Percentiles rank a stretch among this genome's conserved stretches.
phyloP scores from a whole-genome alignment of 108 stramenopile species.

The Nitzschia inconspicua region DNA sequence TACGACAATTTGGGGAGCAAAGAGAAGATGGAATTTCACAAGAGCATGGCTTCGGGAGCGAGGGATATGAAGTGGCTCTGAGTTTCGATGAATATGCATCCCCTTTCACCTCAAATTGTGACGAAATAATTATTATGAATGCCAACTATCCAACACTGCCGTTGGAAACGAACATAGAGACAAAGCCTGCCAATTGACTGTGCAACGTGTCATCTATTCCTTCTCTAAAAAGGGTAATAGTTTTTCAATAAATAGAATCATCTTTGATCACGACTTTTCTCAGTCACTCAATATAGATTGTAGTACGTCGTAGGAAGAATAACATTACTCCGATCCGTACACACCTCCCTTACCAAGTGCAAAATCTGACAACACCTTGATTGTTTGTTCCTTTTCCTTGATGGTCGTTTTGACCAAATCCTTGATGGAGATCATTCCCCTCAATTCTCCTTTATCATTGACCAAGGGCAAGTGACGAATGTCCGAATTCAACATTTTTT shows the following conservation, averaged over 20 bases:
- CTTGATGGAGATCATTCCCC: constrained; percentile 84
- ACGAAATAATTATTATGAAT: too few species aligned
- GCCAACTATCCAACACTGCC: too few species aligned
- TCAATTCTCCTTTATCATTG: constrained; percentile 59
- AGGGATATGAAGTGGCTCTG: constrained; percentile 20
- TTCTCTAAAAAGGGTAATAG: too few species aligned
- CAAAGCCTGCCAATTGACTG: too few species aligned
- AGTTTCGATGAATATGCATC: too few species aligned
- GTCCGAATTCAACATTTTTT: constrained; percentile 86
- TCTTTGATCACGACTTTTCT: too few species aligned
- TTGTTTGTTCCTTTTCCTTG: constrained; percentile 73
- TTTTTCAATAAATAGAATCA: too few species aligned
- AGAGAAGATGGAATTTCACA: constrained; percentile 9
- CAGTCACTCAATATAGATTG: too few species aligned
- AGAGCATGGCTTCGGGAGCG: constrained; percentile 7
- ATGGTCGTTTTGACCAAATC: constrained; percentile 79
- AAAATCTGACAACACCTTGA: constrained; percentile 74
- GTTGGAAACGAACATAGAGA: too few species aligned
- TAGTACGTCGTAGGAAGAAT: too few species aligned
- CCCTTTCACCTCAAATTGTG: too few species aligned
- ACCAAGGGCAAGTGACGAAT: constrained; percentile 92
- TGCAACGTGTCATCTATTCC: too few species aligned
- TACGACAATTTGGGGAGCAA: background rate
- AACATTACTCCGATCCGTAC: constrained; percentile 58
- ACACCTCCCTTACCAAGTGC: constrained; percentile 83